Evolutionary conservation across 352 stramenopile genomes (phyloP).

Genomic region (Elongisporangium undulatum): DNA sequence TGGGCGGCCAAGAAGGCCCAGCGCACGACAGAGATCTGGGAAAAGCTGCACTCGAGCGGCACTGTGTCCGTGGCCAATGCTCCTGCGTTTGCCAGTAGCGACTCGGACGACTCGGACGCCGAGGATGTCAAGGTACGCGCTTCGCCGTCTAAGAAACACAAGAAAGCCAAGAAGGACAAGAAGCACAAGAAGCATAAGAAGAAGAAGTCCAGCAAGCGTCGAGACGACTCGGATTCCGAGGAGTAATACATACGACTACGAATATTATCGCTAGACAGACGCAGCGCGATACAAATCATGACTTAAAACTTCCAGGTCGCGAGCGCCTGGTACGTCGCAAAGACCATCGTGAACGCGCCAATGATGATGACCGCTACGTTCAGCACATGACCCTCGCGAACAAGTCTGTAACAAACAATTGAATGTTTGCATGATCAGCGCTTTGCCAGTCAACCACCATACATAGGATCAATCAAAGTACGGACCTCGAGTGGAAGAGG

Average conservation of each 20-base stretch:
- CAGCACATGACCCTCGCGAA: constrained; percentile 33
- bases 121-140: constrained; percentile 24
- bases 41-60: constrained; percentile 28
- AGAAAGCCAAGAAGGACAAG: constrained; percentile 21
- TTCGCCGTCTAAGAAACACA: constrained; percentile 15
- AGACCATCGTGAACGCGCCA: constrained; percentile 55
- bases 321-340: constrained; percentile 51
- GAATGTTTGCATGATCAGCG: neutral
- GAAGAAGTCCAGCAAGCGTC: constrained; percentile 15
- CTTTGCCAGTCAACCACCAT: neutral
- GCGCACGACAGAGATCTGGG: constrained; percentile 49
- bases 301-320: constrained; percentile 32
- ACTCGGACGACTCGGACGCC: constrained; percentile 35
- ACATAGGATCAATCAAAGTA: neutral
- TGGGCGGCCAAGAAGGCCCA: constrained; percentile 58
- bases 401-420: constrained; percentile 11
- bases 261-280: constrained; percentile 9
- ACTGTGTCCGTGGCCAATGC: constrained; percentile 48
- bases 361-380: constrained; percentile 44
- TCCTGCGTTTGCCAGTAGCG: constrained; percentile 32
- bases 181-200: constrained; percentile 20
- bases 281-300: neutral
- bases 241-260: constrained; percentile 8
- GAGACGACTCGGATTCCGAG: constrained; percentile 5
- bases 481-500: constrained; percentile 47